phyloP scores from a whole-genome alignment of 1,284 basidiomycete genomes.

The Megacollybia platyphylla region DNA sequence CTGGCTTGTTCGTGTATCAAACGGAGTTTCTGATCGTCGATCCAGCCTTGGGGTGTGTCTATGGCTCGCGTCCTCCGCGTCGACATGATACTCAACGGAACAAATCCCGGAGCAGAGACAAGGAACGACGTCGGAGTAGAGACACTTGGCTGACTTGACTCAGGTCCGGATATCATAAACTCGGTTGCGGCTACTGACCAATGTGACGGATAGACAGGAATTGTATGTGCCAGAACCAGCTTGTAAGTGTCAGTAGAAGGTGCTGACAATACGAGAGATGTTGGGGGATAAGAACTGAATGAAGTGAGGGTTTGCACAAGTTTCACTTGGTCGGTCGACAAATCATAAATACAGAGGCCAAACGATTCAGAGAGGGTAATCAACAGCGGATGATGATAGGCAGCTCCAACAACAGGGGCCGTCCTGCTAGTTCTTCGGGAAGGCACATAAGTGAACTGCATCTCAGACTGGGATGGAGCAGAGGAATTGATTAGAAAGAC shows the following conservation, averaged over 20 bases:
- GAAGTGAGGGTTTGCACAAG: constrained; percentile 56
- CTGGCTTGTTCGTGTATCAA: constrained; percentile 61
- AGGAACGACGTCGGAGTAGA: constrained; percentile 9
- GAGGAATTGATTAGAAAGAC: constrained; percentile 40
- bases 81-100: constrained; percentile 29
- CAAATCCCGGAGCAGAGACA: constrained; percentile 5
- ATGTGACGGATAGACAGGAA: constrained; percentile 68
- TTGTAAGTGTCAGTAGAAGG: constrained; percentile 49
- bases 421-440: constrained; percentile 21
- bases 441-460: constrained; percentile 37
- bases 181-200: constrained; percentile 74
- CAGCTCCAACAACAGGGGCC: constrained; percentile 45
- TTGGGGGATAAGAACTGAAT: constrained; percentile 64
- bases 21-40: constrained; percentile 51
- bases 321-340: constrained; percentile 32
- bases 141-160: constrained; percentile 9
- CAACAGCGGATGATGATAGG: constrained; percentile 66
- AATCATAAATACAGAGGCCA: constrained; percentile 54
- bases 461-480: constrained; percentile 23
- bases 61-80: constrained; percentile 55
- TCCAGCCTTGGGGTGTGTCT: constrained; percentile 60
- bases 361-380: constrained; percentile 57
- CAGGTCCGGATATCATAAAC: constrained; percentile 38
- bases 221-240: constrained; percentile 56
- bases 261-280: constrained; percentile 54